Percentiles rank a stretch among this genome's conserved stretches.
Conservation (phyloP, 139 green algal genomes). For the Coccomyxa sp. region DNA sequence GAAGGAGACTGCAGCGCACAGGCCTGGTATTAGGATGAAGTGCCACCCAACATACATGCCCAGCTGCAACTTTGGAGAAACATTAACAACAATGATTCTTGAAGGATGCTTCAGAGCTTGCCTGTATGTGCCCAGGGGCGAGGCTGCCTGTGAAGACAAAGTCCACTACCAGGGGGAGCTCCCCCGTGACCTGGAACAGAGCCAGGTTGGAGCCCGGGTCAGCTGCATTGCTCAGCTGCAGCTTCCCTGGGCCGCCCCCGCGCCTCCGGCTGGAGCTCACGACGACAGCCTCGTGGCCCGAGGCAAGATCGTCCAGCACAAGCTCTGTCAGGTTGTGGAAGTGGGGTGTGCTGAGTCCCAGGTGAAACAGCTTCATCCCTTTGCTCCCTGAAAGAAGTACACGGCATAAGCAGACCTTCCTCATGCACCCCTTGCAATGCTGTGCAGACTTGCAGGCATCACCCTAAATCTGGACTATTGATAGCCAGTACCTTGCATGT, state of each 20-base stretch:
- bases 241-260: neutral
- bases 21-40: no score
- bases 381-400: neutral
- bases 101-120: neutral
- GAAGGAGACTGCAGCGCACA: no score
- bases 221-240: conserved; percentile 44
- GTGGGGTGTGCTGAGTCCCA: conserved; percentile 26
- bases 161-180: conserved; percentile 45
- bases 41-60: no score
- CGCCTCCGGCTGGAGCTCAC: neutral
- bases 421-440: no score
- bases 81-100: no score
- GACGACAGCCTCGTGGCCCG: neutral
- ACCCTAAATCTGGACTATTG: no score
- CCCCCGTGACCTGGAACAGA: conserved; percentile 57
- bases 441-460: no score
- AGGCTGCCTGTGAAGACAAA: conserved; percentile 45
- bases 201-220: conserved; percentile 51
- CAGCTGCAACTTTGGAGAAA: no score
- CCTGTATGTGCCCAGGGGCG: neutral
- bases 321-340: conserved; percentile 62
- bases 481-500: no score
- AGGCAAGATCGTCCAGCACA: neutral
- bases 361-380: neutral
- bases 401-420: no score